Evolutionary conservation across 257 asterid genomes (phyloP).

Genomic region (Dorcoceras hygrometricum): DNA sequence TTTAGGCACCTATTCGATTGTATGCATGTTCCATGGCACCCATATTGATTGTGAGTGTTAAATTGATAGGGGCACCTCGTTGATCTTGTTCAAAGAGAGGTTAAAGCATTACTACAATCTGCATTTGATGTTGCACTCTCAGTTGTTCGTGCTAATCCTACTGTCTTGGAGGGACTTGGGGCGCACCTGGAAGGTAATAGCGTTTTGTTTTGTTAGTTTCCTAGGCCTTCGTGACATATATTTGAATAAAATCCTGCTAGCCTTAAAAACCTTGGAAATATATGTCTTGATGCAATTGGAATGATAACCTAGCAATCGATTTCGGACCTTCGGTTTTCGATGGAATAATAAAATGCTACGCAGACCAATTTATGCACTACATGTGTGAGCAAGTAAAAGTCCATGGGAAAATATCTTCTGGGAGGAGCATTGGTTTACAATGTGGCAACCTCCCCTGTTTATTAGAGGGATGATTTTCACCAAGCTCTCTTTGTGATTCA

Average conservation of each 20-base stretch:
- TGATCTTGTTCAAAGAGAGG: conserved; percentile 93
- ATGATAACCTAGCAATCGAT: conserved; percentile 9
- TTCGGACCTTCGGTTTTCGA: not conserved
- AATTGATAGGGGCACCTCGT: conserved; percentile 83
- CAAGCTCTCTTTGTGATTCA: not conserved
- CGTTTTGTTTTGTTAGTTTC: conserved; percentile 10
- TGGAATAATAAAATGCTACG: not conserved
- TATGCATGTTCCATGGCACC: conserved; percentile 10
- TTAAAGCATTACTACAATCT: conserved; percentile 73
- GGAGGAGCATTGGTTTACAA: not conserved
- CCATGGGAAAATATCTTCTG: not conserved
- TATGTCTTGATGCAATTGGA: conserved; percentile 16
- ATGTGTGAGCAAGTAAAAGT: conserved; percentile 2
- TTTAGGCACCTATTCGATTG: not conserved
- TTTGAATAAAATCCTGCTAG: not conserved
- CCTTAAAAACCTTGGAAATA: not conserved
- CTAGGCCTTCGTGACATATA: not conserved
- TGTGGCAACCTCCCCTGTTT: not conserved
- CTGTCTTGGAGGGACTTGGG: conserved; percentile 88
- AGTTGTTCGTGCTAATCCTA: conserved; percentile 88
- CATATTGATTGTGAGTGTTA: conserved; percentile 21
- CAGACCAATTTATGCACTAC: not conserved
- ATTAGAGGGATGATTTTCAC: not conserved
- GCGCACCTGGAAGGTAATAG: conserved; percentile 80
- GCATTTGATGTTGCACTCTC: conserved; percentile 90